Percentiles rank a stretch among this genome's conserved stretches.
phyloP scores from a whole-genome alignment of 371 early-diverging fungal species.

The Blakeslea trispora region DNA sequence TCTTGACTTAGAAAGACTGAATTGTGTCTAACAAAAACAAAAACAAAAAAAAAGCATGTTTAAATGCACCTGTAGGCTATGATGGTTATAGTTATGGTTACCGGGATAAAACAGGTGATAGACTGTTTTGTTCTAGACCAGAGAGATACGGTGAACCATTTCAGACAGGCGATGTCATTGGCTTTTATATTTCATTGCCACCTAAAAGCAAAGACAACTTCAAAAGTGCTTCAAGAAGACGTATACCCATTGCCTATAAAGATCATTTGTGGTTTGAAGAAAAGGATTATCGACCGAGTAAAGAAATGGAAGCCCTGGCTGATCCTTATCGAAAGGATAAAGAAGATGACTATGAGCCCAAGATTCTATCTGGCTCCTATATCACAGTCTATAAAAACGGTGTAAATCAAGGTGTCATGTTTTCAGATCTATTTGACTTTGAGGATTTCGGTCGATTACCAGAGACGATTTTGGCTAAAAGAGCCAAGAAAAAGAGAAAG shows the following conservation, averaged over 20 bases:
- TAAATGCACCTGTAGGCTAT: slow-evolving; percentile 72
- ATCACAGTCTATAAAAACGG: slow-evolving; percentile 72
- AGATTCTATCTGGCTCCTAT: slow-evolving; percentile 40
- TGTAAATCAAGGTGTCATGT: slow-evolving; percentile 64
- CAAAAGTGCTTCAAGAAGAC: slow-evolving; percentile 54
- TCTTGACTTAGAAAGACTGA: too few species aligned
- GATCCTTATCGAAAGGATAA: slow-evolving; percentile 37
- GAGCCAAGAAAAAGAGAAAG: slow-evolving; percentile 45
- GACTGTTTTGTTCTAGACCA: slow-evolving; percentile 61
- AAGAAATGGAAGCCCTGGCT: slow-evolving; percentile 54
- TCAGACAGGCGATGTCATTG: slow-evolving; percentile 70
- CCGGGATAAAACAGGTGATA: slow-evolving; percentile 69
- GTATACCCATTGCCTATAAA: slow-evolving; percentile 65
- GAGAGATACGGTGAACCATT: slow-evolving; percentile 62
- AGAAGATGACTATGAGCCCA: slow-evolving; percentile 39
- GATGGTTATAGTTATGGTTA: slow-evolving; percentile 72
- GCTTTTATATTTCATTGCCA: slow-evolving; percentile 65
- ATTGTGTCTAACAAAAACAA: slow-evolving; percentile 8
- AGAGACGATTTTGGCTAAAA: slow-evolving; percentile 37
- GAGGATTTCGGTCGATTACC: slow-evolving; percentile 52
- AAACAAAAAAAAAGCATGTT: slow-evolving; percentile 47
- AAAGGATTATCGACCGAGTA: slow-evolving; percentile 63
- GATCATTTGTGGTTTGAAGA: slow-evolving; percentile 70
- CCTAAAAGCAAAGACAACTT: slow-evolving; percentile 36
- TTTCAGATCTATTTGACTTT: slow-evolving; percentile 58